A percentile compares a stretch with the other conserved stretches of the same genome.
Evolutionary conservation across 2,329 filamentous ascomycete species (phyloP).

Genomic region (Fusarium sp.): DNA sequence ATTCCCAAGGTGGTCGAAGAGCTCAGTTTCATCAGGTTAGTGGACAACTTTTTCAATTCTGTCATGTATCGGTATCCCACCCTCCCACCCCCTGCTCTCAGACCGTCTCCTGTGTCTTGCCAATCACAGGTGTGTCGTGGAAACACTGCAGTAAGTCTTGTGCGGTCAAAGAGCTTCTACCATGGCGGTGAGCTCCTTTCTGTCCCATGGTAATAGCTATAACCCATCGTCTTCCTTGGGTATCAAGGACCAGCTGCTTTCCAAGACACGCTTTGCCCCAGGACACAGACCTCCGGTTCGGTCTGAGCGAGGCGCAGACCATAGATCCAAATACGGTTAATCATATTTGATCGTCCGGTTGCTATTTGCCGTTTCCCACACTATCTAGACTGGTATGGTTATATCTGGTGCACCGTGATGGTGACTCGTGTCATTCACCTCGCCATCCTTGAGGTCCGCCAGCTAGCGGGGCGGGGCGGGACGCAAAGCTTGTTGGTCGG

Average conservation of each 20-base stretch:
- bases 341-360: not conserved
- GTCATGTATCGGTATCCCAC: not conserved
- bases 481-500: conserved; percentile 3
- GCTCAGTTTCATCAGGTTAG: conserved; percentile 78
- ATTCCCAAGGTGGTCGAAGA: conserved; percentile 71
- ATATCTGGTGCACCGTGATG: not conserved
- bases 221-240: not conserved
- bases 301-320: not conserved
- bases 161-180: not conserved
- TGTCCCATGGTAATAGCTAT: not conserved
- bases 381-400: not conserved
- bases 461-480: not conserved
- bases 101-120: not conserved
- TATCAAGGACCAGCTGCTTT: conserved; percentile 7
- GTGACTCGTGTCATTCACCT: not conserved
- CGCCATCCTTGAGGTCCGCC: not conserved
- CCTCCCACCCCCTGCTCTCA: not conserved
- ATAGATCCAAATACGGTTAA: not conserved
- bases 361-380: not conserved
- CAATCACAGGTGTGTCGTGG: not conserved
- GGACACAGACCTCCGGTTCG: conserved; percentile 6
- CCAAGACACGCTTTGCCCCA: not conserved
- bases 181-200: not conserved
- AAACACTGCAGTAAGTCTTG: conserved; percentile 11
- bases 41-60: conserved; percentile 5